Conservation (phyloP, 768 basidiomycete species). For the Termitomyces sp. region DNA sequence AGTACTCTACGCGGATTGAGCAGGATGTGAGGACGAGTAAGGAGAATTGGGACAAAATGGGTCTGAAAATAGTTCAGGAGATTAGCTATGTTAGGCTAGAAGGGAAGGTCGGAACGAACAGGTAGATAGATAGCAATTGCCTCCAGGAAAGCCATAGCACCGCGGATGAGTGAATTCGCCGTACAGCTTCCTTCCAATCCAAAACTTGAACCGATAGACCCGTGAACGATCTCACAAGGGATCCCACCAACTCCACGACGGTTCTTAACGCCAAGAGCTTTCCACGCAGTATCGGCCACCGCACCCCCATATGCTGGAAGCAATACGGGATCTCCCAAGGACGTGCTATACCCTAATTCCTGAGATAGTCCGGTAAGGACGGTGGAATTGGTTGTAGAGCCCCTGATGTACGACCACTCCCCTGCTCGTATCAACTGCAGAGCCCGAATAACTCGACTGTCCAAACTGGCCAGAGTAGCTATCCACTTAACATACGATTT, state of each 20-base stretch:
- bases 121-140: slow-evolving; percentile 69
- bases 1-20: slow-evolving; percentile 40
- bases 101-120: slow-evolving; percentile 35
- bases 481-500: slow-evolving; percentile 80
- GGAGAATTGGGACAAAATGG: slow-evolving; percentile 63
- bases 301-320: slow-evolving; percentile 64
- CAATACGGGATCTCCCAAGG: slow-evolving; percentile 59
- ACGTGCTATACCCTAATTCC: slow-evolving; percentile 54
- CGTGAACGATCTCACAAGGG: slow-evolving; percentile 76
- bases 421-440: slow-evolving; percentile 52
- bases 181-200: slow-evolving; percentile 55
- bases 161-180: slow-evolving; percentile 53
- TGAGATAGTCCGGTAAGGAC: slow-evolving; percentile 43
- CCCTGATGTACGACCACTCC: slow-evolving; percentile 56
- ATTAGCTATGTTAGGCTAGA: not conserved
- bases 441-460: slow-evolving; percentile 50
- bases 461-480: slow-evolving; percentile 62
- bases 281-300: slow-evolving; percentile 52
- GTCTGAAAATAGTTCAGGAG: slow-evolving; percentile 39
- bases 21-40: slow-evolving; percentile 54
- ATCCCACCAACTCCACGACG: slow-evolving; percentile 61
- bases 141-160: slow-evolving; percentile 54
- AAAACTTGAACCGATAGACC: slow-evolving; percentile 40
- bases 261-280: slow-evolving; percentile 46
- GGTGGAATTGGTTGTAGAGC: slow-evolving; percentile 33